phyloP scores from a whole-genome alignment of 139 green algal species.

The Mychonastes homosphaera region DNA sequence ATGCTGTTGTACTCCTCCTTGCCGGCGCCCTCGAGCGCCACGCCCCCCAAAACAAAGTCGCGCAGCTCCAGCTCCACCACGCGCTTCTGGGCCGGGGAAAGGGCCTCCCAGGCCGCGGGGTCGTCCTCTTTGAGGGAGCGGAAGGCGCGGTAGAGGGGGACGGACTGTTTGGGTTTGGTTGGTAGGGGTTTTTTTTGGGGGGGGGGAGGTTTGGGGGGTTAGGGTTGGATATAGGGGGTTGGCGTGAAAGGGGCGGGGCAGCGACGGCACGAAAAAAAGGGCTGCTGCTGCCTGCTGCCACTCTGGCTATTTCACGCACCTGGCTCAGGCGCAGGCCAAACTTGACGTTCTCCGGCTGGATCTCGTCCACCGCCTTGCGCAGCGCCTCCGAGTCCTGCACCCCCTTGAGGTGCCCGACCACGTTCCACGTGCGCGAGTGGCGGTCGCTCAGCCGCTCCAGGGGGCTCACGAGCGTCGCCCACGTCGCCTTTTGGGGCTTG shows the following conservation, averaged over 20 bases:
- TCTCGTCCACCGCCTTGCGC: slow-evolving; percentile 81
- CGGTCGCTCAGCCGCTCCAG: slow-evolving; percentile 77
- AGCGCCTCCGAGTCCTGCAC: slow-evolving; percentile 83
- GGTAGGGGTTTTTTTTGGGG: neutral
- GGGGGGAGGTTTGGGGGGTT: neutral
- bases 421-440: slow-evolving; percentile 73
- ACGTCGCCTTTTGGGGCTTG: slow-evolving; percentile 34
- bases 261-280: neutral
- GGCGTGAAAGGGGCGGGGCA: neutral
- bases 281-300: too few relatives aligned
- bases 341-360: slow-evolving; percentile 87
- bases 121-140: slow-evolving; percentile 46
- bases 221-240: slow-evolving; percentile 1
- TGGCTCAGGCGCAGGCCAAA: slow-evolving; percentile 74
- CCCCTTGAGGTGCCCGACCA: slow-evolving; percentile 89
- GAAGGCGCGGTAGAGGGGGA: slow-evolving; percentile 59
- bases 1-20: slow-evolving; percentile 93
- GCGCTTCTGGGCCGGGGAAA: slow-evolving; percentile 66
- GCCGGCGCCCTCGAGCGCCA: slow-evolving; percentile 58
- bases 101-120: slow-evolving; percentile 29
- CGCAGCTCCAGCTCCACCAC: slow-evolving; percentile 74
- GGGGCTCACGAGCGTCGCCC: slow-evolving; percentile 73
- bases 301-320: slow-evolving; percentile 11
- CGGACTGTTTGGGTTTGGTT: too few relatives aligned
- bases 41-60: slow-evolving; percentile 82